Evolutionary conservation across 2,329 filamentous ascomycete genomes (phyloP).

Genomic region (Penicillium sp.): DNA sequence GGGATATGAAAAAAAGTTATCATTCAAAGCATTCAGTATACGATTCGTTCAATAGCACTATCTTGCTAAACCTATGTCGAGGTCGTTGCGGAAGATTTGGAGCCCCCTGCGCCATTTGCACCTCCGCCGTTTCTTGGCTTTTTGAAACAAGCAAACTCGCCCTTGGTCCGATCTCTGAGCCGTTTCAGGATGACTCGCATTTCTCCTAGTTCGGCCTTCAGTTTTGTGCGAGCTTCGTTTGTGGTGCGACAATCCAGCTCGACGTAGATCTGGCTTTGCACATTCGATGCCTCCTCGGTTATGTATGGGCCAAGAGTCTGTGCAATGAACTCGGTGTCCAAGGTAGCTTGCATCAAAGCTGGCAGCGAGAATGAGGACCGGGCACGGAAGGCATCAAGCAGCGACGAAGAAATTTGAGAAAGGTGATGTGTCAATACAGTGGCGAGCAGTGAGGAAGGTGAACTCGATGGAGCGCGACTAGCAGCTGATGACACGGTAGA

Average conservation of each 20-base stretch:
- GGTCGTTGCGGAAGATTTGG: constrained; percentile 20
- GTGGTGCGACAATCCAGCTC: constrained; percentile 87
- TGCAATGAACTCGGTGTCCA: constrained; percentile 94
- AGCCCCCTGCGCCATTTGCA: constrained; percentile 17
- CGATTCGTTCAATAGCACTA: constrained; percentile 1
- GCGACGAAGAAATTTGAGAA: constrained; percentile 72
- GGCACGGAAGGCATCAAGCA: constrained; percentile 75
- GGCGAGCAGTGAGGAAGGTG: constrained; percentile 62
- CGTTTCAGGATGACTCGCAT: constrained; percentile 86
- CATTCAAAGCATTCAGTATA: constrained; percentile 9
- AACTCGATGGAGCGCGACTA: constrained; percentile 68
- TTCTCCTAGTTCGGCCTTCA: constrained; percentile 85
- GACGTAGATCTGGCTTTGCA: constrained; percentile 87
- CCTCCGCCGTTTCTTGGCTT: constrained; percentile 50
- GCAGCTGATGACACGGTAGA: constrained; percentile 68
- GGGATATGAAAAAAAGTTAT: constrained; percentile 8
- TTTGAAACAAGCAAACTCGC: constrained; percentile 83
- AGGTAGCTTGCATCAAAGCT: constrained; percentile 90
- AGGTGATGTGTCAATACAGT: constrained; percentile 84
- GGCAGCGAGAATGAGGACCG: constrained; percentile 69
- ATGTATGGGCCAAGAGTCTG: constrained; percentile 91
- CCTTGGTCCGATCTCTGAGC: constrained; percentile 74
- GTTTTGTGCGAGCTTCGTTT: constrained; percentile 71
- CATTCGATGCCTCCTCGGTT: constrained; percentile 73
- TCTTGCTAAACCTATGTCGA: constrained; percentile 11